phyloP scores from a whole-genome alignment of 129 eudicot genomes.

The Flaveria trinervia region DNA sequence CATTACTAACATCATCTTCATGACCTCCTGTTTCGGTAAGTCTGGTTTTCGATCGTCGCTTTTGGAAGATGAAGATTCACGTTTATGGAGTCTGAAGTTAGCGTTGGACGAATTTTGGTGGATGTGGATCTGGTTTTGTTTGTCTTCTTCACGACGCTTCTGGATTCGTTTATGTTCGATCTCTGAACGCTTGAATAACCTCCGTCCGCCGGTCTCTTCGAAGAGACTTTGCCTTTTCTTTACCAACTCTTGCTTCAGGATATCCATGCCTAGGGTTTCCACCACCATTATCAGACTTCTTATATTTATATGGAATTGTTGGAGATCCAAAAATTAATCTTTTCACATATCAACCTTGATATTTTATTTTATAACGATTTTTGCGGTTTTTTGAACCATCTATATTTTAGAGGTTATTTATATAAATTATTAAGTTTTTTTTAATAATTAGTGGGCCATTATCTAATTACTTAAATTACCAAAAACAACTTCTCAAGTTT shows the following conservation, averaged over 20 bases:
- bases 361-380: no score
- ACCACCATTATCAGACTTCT: no score
- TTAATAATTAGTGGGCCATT: no score
- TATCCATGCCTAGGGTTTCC: conserved; percentile 52
- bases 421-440: no score
- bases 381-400: no score
- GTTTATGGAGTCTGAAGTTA: conserved; percentile 39
- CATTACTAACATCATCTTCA: conserved; percentile 68
- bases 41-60: background rate
- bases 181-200: conserved; percentile 81
- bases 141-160: conserved; percentile 73
- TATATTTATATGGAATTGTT: no score
- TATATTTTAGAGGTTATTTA: no score
- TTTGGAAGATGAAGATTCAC: conserved; percentile 54
- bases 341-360: no score
- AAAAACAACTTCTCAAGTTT: no score
- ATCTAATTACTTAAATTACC: no score
- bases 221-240: conserved; percentile 57
- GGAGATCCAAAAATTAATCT: no score
- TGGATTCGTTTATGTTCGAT: conserved; percentile 79
- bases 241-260: conserved; percentile 65
- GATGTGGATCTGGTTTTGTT: conserved; percentile 60
- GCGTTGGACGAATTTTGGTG: no score
- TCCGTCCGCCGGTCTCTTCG: conserved; percentile 61
- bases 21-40: conserved; percentile 66